Evolutionary conservation across 2,329 filamentous ascomycete species (phyloP), one percentile per base, ranked within the genome.

Genomic region (Fusarium setosum): DNA sequence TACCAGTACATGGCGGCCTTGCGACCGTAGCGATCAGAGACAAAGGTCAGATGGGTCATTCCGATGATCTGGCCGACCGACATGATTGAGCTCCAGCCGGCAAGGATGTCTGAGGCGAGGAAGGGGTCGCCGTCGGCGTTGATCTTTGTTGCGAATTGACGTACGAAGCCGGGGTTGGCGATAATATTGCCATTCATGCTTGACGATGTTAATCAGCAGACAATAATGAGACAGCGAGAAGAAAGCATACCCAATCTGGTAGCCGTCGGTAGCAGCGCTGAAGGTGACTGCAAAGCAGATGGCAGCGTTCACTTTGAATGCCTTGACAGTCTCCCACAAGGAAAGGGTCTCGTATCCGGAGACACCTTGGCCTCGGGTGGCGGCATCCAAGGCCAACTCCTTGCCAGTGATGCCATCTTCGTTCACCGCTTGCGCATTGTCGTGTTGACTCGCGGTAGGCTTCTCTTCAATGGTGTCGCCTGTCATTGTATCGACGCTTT

Each of bases 41-140:
- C 18, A 37, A 72, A 73, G 23, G 59, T 51, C 9, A 76, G 52
- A 7, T 64, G 69, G 11, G 75, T 70, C 65, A 79, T 79, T 18
- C 78, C 79, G 44, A 81, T 63, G 6, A 77, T 74, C 55, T 81
- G 79, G 20, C 79, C 79, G 2, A 78, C 73, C 2, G 76, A 78
- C 65, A 78, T 77, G 35, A 80, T 77, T 11, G 77, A 75, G 31
- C 77, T 74, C 77, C 79, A 81, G 0, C 72, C 75, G 3, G 75
- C 74, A 23, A 80, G 69, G 31, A 79, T 76, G 37, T 73, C 73
- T 0, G 76, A 75, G 2, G 65, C 67, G 12, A 80, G 77, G 44
- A 75, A 73, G 9, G 64, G 71, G 20, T 73, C 58, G 5, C 74
- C 74, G 3, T 58, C 51, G 8, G 65, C 68, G n/a, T 57, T 64